Evolutionary conservation across 345 rosid species (phyloP), one percentile per base, ranked within the genome.

Genomic region (Luvunga scandens): DNA sequence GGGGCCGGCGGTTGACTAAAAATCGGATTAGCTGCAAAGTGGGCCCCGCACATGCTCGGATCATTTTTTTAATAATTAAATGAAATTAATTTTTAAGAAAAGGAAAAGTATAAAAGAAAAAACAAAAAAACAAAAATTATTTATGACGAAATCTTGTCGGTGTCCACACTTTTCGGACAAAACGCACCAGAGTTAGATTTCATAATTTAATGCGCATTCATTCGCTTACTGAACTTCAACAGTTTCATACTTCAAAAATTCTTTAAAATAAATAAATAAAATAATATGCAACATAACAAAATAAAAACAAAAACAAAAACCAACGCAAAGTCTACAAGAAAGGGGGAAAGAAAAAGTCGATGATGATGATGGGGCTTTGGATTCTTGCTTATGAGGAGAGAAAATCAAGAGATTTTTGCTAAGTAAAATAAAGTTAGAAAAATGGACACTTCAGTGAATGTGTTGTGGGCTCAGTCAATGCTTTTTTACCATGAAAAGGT

Each of bases 391-490:
- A 24, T 2, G 78, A 69, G 67, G 80, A 42, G 50, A 36, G 77
- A 66, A 62, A 25, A 34, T 53, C n/a, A 24, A 71, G 75, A 24
- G 66, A 66, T 75, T 48, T 65, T 65, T 56, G 9, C 22, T 22
- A 24, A 14, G 69, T 69, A 42, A 28, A 77, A 59, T 67, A 21
- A 28, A 9, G 30, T 10, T 72, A 76, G 81, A 78, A 84, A 85
- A 85, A 84, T 87, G 86, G 57, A 81, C 76, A 60, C 80, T 84
- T 77, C 48, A 80, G 81, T 77, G 81, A 84, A 77, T 87, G 83
- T 75, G 38, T 80, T 84, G 93, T 88, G 91, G 95, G 91, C 89
- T 88, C 91, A 53, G 80, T 78, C 89, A 71, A 74, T 83, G 73
- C 81, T 82, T 86, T 85, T 75, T 80, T 5, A 71, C 80, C 69